Percentiles rank a stretch among this genome's conserved stretches.
Evolutionary conservation across 2,329 filamentous ascomycete species (phyloP).

Genomic region (Aspergillus latus): DNA sequence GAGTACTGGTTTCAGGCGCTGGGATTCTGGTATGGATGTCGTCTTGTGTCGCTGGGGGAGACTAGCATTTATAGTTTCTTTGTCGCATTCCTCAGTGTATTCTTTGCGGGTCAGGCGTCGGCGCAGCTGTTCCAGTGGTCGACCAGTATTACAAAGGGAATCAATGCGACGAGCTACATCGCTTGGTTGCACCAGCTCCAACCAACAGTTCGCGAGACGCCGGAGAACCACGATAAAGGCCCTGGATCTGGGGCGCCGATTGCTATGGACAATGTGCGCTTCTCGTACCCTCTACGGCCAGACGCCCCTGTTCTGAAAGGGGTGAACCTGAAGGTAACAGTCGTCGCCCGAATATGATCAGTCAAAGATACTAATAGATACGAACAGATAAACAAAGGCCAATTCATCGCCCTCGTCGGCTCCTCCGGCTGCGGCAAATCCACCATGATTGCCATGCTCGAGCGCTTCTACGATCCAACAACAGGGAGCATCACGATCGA

Average conservation of each 20-base stretch:
- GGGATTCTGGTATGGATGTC: conserved; percentile 90
- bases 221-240: conserved; percentile 63
- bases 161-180: conserved; percentile 75
- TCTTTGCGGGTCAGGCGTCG: conserved; percentile 89
- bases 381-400: conserved; percentile 27
- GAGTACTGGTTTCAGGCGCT: conserved; percentile 81
- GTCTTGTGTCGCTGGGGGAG: conserved; percentile 67
- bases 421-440: conserved; percentile 92
- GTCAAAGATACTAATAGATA: too few relatives aligned
- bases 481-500: conserved; percentile 79
- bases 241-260: conserved; percentile 60
- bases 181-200: conserved; percentile 80
- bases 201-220: conserved; percentile 81
- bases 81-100: conserved; percentile 80
- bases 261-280: conserved; percentile 79
- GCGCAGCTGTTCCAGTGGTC: conserved; percentile 87
- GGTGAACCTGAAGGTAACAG: conserved; percentile 57
- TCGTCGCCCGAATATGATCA: conserved; percentile 18
- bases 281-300: conserved; percentile 86
- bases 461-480: conserved; percentile 91
- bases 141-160: conserved; percentile 90
- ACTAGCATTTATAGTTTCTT: conserved; percentile 87
- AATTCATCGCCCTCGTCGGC: conserved; percentile 73
- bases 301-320: conserved; percentile 88
- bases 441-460: conserved; percentile 86